These are phyloP conservation scores for Sclerotinia spermophila DNA, from an alignment of 2,329 filamentous ascomycete genomes.

Conservation along the genomic window DNA sequence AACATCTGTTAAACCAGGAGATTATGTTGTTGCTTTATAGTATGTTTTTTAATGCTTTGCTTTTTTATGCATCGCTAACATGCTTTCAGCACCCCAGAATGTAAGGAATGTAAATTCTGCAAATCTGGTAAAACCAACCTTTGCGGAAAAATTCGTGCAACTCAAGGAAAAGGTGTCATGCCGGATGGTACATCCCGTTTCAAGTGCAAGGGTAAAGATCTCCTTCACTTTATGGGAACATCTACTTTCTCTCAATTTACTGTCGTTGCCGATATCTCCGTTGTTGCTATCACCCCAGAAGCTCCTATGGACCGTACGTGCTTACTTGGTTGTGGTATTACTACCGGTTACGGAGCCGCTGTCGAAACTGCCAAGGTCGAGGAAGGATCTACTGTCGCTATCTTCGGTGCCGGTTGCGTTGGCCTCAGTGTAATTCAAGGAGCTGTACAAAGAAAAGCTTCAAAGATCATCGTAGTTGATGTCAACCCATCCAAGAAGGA, in stretches of 20 bases:
- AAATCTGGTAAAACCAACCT: slow-evolving; percentile 99
- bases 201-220: slow-evolving; percentile 88
- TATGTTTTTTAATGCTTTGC: slow-evolving; percentile 43
- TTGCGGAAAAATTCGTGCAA: slow-evolving; percentile 97
- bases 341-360: slow-evolving; percentile 94
- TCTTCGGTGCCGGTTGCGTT: slow-evolving; percentile 96
- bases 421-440: slow-evolving; percentile 94
- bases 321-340: slow-evolving; percentile 95
- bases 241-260: slow-evolving; percentile 99
- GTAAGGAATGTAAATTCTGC: slow-evolving; percentile 98
- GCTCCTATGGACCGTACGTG: slow-evolving; percentile 96
- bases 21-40: slow-evolving; percentile 88
- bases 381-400: slow-evolving; percentile 80
- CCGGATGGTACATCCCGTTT: slow-evolving; percentile 94
- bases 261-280: slow-evolving; percentile 96
- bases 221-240: slow-evolving; percentile 98
- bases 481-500: slow-evolving; percentile 87
- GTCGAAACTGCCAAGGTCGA: slow-evolving; percentile 91
- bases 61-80: slow-evolving; percentile 9
- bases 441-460: slow-evolving; percentile 56
- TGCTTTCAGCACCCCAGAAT: slow-evolving; percentile 78
- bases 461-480: slow-evolving; percentile 61
- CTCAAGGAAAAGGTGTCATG: slow-evolving; percentile 94
- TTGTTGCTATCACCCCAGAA: slow-evolving; percentile 85
- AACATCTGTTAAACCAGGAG: slow-evolving; percentile 87